Base-by-base conservation (phyloP, 805 yeast species). In the Pichia pseudocactophila region DNA sequence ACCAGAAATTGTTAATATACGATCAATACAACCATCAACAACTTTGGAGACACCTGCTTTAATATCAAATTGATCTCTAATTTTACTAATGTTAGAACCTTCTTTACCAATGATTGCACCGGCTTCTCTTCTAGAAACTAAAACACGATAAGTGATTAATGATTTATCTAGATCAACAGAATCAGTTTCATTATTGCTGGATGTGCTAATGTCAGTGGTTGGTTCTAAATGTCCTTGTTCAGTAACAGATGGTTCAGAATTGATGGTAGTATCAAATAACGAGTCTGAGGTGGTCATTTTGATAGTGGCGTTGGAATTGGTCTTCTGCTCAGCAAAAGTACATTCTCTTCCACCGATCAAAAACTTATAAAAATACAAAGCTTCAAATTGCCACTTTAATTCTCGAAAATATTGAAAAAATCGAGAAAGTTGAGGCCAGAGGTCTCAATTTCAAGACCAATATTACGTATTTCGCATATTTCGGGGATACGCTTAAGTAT, bases 51-150 rank as follows among this genome's bases (percentile, higher is more conserved):
- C 86, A 15, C 94, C 95, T 4, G 95, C 95, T 57, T 82, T 84
- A 45, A 88, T 87, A 43, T 74, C 73, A 26, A 90, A 83, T 45
- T 74, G 74, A 39, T 76, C 86, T 50, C 96, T 71, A 37, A 88
- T 76, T 30, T 74, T 70, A 42, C 88, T 82, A 46, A 88, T 87
- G 42, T 81, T 81, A 39, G 72, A 69, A 36, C 96, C 96, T 50
- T 76, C 82, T 50, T 82, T 82, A 41, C 96, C 96, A 52, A 88
- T 88, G 48, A 88, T 76, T 47, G 87, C 83, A 15, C 96, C 96
- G 11, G 95, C 89, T 61, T 88, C 96, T 56, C 81, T 82, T 42
- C 88, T 75, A 2, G 92, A 78, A 16, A 88, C 82, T 25, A 88
- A 69, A 1, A 86, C 73, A 45, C 88, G 65, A 57, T 53, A 67